These are phyloP conservation scores for Acacia concinna DNA, from an alignment of 331 rosid genomes.

Conservation along the genomic window DNA sequence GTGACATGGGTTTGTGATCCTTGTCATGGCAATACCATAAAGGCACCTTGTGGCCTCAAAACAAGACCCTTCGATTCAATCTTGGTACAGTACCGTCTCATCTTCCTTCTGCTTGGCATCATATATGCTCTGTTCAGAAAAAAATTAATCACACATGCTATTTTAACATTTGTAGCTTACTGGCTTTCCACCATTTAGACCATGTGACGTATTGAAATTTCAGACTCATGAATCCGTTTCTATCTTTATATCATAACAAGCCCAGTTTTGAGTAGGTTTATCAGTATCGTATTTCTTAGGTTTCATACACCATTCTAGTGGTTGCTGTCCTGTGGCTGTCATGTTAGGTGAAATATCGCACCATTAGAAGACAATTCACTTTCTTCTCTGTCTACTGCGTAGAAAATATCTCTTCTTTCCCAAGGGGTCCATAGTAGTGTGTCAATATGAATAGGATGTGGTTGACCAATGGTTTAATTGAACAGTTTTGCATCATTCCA, in stretches of 20 bases:
- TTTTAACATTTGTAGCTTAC: background rate
- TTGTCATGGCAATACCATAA: conserved; percentile 74
- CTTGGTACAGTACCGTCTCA: conserved; percentile 42
- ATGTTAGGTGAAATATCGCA: background rate
- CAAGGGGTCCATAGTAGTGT: background rate
- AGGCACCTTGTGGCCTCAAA: conserved; percentile 76
- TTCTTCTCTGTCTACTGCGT: background rate
- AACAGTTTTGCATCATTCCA: background rate
- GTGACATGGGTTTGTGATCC: conserved; percentile 84
- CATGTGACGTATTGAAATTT: background rate
- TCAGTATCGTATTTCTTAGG: background rate
- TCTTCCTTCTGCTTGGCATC: background rate
- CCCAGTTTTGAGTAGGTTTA: background rate
- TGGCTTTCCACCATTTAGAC: background rate
- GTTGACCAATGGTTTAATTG: background rate
- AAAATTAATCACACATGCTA: background rate
- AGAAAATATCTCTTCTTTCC: background rate
- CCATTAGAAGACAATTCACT: background rate
- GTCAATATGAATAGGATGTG: background rate
- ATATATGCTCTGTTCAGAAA: background rate
- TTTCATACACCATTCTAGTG: background rate
- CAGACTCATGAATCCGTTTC: background rate
- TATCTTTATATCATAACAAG: background rate
- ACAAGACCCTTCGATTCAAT: conserved; percentile 74
- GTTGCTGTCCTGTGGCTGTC: background rate